phyloP scores from a whole-genome alignment of 352 stramenopile genomes.

The Elongisporangium prolatum region DNA sequence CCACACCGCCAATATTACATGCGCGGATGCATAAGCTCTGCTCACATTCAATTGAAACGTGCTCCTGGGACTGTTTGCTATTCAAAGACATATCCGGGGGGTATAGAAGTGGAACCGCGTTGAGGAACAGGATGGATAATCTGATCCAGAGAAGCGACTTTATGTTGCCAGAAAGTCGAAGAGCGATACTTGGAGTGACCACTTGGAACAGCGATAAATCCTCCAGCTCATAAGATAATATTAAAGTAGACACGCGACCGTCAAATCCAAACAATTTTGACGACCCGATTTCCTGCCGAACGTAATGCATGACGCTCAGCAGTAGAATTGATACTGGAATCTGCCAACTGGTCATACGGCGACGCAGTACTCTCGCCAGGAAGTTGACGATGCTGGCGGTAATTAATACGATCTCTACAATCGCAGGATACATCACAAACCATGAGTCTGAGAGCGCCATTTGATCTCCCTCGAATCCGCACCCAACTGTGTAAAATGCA shows the following conservation, averaged over 20 bases:
- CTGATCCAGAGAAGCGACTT: conserved; percentile 7
- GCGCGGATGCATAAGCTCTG: neutral
- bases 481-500: conserved; percentile 15
- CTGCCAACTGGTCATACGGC: conserved; percentile 3
- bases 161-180: conserved; percentile 27
- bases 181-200: conserved; percentile 12
- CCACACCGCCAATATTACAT: neutral
- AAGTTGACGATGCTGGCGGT: conserved; percentile 34
- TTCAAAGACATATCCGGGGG: neutral
- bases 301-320: neutral
- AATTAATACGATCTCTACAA: conserved; percentile 13
- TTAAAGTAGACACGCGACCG: neutral
- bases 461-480: conserved; percentile 21
- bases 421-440: conserved; percentile 24
- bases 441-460: conserved; percentile 12
- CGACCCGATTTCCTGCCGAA: neutral
- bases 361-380: conserved; percentile 15
- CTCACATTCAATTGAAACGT: neutral
- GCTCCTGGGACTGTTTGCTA: neutral
- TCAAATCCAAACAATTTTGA: neutral
- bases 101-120: neutral
- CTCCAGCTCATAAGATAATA: neutral
- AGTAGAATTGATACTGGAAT: neutral
- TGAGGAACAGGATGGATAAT: neutral
- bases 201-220: conserved; percentile 6